A percentile compares a stretch with the other conserved stretches of the same genome.
Conservation (phyloP, 805 yeast genomes). For the Maudiozyma serrabonitensis region DNA sequence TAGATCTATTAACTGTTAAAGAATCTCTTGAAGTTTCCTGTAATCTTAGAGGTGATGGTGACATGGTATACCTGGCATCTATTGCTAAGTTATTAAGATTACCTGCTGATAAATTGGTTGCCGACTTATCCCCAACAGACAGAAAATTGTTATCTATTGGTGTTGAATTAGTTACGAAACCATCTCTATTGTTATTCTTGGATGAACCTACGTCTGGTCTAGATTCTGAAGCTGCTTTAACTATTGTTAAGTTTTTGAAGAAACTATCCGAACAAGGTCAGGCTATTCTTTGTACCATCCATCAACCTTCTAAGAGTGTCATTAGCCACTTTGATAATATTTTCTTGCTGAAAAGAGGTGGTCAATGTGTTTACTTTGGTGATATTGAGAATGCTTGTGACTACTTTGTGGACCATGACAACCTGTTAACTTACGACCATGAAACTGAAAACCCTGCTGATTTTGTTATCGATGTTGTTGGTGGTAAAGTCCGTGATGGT, state of each 20-base stretch:
- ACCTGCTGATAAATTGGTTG: conserved; percentile 36
- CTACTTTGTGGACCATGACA: conserved; percentile 44
- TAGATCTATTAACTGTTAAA: conserved; percentile 41
- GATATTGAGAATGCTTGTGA: conserved; percentile 52
- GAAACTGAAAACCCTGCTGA: conserved; percentile 63
- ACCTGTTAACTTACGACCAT: conserved; percentile 42
- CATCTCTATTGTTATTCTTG: conserved; percentile 42
- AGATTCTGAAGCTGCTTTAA: conserved; percentile 53
- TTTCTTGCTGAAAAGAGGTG: conserved; percentile 57
- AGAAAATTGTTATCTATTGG: conserved; percentile 46
- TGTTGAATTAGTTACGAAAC: conserved; percentile 46
- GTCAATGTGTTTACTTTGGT: conserved; percentile 64
- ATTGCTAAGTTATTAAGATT: conserved; percentile 37
- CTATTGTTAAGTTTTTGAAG: conserved; percentile 42
- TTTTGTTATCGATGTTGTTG: conserved; percentile 58
- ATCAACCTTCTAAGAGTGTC: conserved; percentile 55
- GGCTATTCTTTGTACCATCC: conserved; percentile 52
- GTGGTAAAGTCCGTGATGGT: conserved; percentile 45
- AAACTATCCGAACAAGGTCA: conserved; percentile 43
- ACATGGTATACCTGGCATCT: conserved; percentile 20
- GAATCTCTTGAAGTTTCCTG: conserved; percentile 47
- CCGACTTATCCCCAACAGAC: conserved; percentile 46
- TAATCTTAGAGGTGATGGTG: conserved; percentile 35
- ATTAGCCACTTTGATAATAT: conserved; percentile 52
- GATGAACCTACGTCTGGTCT: conserved; percentile 57